A percentile compares a stretch with the other conserved stretches of the same genome.
These are phyloP conservation scores for Pseudogymnoascus destructans DNA, from an alignment of 2,329 filamentous ascomycete genomes.

Conservation along the genomic window DNA sequence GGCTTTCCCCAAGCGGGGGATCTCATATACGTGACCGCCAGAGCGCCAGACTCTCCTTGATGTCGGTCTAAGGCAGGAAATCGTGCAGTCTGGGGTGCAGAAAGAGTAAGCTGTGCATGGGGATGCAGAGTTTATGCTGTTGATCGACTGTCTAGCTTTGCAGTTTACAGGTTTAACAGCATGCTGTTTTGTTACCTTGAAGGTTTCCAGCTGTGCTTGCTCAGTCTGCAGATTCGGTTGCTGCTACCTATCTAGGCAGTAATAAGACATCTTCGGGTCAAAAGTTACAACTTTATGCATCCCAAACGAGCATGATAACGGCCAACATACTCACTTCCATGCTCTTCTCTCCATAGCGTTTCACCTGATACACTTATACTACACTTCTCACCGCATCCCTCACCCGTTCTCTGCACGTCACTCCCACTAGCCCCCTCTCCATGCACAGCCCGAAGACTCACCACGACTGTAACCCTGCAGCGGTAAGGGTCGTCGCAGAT, in stretches of 20 bases:
- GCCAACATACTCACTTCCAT: not conserved
- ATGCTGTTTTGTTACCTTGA: not conserved
- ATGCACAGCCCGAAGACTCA: not conserved
- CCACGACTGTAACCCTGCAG: slow-evolving; percentile 3
- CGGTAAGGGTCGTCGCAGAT: not conserved
- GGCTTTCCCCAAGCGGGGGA: not conserved
- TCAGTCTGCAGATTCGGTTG: not conserved
- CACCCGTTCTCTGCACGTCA: slow-evolving; percentile 4
- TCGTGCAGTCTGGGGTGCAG: slow-evolving; percentile 6
- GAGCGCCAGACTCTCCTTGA: not conserved
- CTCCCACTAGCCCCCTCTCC: not conserved
- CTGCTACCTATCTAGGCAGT: not conserved
- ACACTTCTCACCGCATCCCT: not conserved
- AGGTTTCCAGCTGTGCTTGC: not conserved
- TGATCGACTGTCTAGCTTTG: not conserved
- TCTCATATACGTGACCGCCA: not conserved
- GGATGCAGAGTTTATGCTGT: not conserved
- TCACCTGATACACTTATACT: not conserved
- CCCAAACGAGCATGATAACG: not conserved
- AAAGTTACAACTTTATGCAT: not conserved
- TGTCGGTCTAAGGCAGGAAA: not conserved
- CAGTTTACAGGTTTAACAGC: not conserved
- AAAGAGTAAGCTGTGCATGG: not conserved
- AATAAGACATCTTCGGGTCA: not conserved
- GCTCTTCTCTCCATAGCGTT: not conserved